phyloP scores from a whole-genome alignment of 305 asterid genomes.

The Stenogyne calaminthoides region DNA sequence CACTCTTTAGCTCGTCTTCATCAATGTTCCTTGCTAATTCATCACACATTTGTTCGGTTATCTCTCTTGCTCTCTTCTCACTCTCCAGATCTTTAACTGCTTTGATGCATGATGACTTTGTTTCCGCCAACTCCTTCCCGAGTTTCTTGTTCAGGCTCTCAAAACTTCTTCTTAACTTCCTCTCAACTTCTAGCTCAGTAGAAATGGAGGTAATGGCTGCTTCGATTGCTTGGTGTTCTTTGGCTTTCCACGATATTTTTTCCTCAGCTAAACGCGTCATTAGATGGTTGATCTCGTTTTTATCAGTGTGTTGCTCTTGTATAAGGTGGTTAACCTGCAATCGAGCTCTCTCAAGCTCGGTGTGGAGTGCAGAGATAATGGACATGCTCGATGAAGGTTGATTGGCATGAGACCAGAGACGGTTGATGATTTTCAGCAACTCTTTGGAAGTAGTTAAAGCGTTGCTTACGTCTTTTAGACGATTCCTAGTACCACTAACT shows the following conservation, averaged over 20 bases:
- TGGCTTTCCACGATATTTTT: conserved; percentile 71
- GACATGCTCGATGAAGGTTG: conserved; percentile 78
- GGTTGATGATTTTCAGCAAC: conserved; percentile 79
- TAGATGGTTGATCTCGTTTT: conserved; percentile 57
- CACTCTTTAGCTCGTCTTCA: conserved; percentile 62
- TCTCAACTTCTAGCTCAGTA: conserved; percentile 71
- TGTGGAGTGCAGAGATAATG: conserved; percentile 77
- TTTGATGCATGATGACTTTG: conserved; percentile 53
- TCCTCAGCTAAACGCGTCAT: conserved; percentile 70
- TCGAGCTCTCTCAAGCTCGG: conserved; percentile 95
- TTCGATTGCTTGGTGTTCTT: conserved; percentile 59
- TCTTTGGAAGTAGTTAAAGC: conserved; percentile 94
- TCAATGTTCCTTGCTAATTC: conserved; percentile 66
- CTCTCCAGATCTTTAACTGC: conserved; percentile 67
- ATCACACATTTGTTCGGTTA: conserved; percentile 67
- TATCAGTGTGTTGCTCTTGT: conserved; percentile 60
- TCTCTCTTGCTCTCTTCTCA: conserved; percentile 79
- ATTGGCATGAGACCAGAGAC: conserved; percentile 71
- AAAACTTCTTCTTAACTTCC: conserved; percentile 58
- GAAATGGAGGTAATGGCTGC: conserved; percentile 62
- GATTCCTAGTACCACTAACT: conserved; percentile 47
- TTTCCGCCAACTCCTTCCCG: conserved; percentile 68
- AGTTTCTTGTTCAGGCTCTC: conserved; percentile 89
- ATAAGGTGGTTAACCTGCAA: conserved; percentile 71
- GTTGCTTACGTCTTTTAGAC: conserved; percentile 76